phyloP scores from a whole-genome alignment of 305 asterid genomes.

The Euphrasia arctica region DNA sequence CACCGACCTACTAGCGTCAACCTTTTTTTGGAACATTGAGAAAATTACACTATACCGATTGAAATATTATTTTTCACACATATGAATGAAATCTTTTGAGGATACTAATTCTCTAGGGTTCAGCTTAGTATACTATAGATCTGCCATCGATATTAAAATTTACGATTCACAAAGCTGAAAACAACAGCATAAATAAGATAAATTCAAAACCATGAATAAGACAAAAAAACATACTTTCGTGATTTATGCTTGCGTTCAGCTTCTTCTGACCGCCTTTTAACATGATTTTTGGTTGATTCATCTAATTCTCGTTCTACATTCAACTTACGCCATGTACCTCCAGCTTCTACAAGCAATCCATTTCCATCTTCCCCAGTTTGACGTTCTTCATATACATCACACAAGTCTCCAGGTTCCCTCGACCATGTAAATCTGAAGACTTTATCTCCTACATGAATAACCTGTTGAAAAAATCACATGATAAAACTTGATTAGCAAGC shows the following conservation, averaged over 20 bases:
- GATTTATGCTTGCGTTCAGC: slow-evolving; percentile 77
- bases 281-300: slow-evolving; percentile 85
- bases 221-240: slow-evolving; percentile 57
- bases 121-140: slow-evolving; percentile 20
- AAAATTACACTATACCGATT: slow-evolving; percentile 5
- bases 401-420: slow-evolving; percentile 75
- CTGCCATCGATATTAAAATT: background rate
- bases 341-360: slow-evolving; percentile 91
- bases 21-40: too few species aligned
- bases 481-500: slow-evolving; percentile 3
- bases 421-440: slow-evolving; percentile 93
- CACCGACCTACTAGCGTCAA: too few species aligned
- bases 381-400: slow-evolving; percentile 94
- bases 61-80: background rate
- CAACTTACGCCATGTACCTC: slow-evolving; percentile 90
- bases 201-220: slow-evolving; percentile 7
- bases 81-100: slow-evolving; percentile 12
- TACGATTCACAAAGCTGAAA: slow-evolving; percentile 13
- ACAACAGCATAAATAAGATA: slow-evolving; percentile 14
- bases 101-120: slow-evolving; percentile 8
- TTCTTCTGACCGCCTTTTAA: slow-evolving; percentile 90
- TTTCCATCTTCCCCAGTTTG: slow-evolving; percentile 82
- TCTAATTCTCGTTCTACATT: slow-evolving; percentile 90
- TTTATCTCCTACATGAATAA: slow-evolving; percentile 84
- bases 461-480: slow-evolving; percentile 41